A percentile compares a stretch with the other conserved stretches of the same genome.
Evolutionary conservation across 768 basidiomycete genomes (phyloP).

Genomic region (Suillus lakei): DNA sequence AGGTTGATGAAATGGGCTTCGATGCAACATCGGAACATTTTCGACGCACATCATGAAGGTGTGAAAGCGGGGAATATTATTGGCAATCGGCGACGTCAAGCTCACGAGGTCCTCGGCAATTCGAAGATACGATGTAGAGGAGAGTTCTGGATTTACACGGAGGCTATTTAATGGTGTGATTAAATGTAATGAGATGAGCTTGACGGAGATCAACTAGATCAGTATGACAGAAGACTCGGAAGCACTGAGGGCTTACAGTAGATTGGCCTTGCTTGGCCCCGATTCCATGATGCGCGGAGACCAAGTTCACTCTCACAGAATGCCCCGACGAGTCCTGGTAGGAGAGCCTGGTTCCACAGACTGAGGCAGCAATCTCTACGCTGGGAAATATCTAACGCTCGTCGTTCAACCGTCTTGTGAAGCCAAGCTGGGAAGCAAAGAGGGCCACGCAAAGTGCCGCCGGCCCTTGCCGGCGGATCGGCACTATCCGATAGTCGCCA

Average conservation of each 20-base stretch:
- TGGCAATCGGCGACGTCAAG: neutral
- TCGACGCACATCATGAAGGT: neutral
- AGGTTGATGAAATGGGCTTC: neutral
- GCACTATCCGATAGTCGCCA: neutral
- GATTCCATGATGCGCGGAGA: neutral
- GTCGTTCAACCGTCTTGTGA: too few species aligned
- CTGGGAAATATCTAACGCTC: neutral
- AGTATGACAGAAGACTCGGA: neutral
- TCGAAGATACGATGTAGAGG: neutral
- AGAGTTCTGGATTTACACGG: neutral
- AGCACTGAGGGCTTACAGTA: neutral
- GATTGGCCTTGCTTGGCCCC: neutral
- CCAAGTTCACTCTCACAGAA: neutral
- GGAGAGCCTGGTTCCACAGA: neutral
- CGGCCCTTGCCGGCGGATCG: neutral
- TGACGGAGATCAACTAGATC: neutral
- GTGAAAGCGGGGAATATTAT: slow-evolving; percentile 4
- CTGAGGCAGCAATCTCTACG: neutral
- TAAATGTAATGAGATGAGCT: neutral
- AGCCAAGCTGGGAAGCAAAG: too few species aligned
- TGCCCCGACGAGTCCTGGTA: neutral
- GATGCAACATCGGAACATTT: neutral
- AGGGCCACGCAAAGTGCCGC: neutral
- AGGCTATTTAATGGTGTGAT: neutral
- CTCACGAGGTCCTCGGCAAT: neutral